phyloP scores from a whole-genome alignment of 805 yeast species.

The Yarrowia yakushimensis region DNA sequence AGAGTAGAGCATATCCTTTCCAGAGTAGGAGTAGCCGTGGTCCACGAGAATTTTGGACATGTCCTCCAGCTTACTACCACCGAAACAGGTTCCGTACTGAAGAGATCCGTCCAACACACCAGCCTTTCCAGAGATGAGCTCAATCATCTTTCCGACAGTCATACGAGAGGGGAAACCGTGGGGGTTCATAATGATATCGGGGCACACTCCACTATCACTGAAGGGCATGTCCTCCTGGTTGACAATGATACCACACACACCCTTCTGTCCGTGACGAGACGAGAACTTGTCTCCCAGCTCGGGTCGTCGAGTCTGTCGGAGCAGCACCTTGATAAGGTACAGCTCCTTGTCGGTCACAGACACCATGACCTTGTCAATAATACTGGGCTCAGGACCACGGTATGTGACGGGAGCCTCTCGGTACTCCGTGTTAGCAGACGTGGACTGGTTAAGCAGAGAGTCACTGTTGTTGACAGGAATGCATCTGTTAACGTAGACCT shows the following conservation, averaged over 20 bases:
- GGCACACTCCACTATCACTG: constrained; percentile 84
- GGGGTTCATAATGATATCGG: constrained; percentile 97
- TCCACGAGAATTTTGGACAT: constrained; percentile 89
- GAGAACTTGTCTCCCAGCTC: constrained; percentile 97
- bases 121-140: constrained; percentile 92
- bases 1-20: constrained; percentile 95
- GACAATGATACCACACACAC: constrained; percentile 98
- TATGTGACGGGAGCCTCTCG: constrained; percentile 89
- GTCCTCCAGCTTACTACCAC: constrained; percentile 93
- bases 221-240: constrained; percentile 97
- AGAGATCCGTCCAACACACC: constrained; percentile 89
- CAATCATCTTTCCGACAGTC: constrained; percentile 99
- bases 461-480: constrained; percentile 79
- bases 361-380: constrained; percentile 96
- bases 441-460: constrained; percentile 46
- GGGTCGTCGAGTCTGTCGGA: constrained; percentile 95
- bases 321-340: constrained; percentile 83
- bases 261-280: constrained; percentile 97
- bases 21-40: constrained; percentile 89
- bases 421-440: constrained; percentile 52
- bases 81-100: constrained; percentile 97
- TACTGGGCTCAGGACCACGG: constrained; percentile 93
- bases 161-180: constrained; percentile 99
- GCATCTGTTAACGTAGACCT: constrained; percentile 87
- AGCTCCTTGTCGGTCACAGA: constrained; percentile 94